phyloP scores from a whole-genome alignment of 495 filamentous ascomycete species.

The Aspergillus sclerotioniger region DNA sequence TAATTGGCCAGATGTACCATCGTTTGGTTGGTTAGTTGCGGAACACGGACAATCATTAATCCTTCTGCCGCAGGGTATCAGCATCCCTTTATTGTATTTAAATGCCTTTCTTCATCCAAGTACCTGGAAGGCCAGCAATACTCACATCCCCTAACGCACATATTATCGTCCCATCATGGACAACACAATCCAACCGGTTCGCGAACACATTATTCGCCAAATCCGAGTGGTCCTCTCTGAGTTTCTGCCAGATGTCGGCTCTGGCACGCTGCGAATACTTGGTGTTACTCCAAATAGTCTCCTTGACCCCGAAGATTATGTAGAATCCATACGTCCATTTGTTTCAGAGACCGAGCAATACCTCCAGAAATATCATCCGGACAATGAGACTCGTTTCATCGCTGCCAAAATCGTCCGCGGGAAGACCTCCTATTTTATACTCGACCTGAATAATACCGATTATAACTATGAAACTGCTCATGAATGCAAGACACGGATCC shows the following conservation, averaged over 20 bases:
- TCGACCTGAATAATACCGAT: conserved; percentile 18
- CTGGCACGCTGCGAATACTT: background rate
- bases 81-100: background rate
- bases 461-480: conserved; percentile 24
- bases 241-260: background rate
- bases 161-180: background rate
- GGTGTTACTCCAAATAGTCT: background rate
- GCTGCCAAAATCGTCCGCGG: background rate
- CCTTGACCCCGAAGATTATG: background rate
- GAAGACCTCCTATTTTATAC: conserved; percentile 15
- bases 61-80: background rate
- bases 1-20: no score
- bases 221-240: background rate
- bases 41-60: background rate
- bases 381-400: background rate
- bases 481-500: conserved; percentile 4
- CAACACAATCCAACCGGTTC: background rate
- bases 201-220: background rate
- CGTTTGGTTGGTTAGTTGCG: no score
- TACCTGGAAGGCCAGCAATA: background rate
- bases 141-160: background rate
- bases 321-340: background rate
- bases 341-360: background rate
- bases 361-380: background rate
- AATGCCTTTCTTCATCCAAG: background rate